Base-by-base conservation (phyloP, 169 alveolate species). In the Cryptosporidium canis region DNA sequence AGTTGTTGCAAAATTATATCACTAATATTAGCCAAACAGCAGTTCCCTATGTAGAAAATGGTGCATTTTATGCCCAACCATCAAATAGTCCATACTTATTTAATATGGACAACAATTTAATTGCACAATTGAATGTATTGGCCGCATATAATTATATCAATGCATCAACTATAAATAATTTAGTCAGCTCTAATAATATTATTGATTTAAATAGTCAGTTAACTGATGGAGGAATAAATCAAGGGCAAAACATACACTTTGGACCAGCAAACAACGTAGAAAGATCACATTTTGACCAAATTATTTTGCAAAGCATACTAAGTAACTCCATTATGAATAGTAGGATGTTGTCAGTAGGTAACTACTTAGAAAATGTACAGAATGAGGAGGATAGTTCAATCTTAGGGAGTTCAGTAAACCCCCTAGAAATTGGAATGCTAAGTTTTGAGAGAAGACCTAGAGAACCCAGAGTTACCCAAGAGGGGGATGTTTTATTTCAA, bases 401-500 rank as follows among this genome's bases (percentile, higher is more conserved):
- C 29, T 24, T 44, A 8, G 65, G 65, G 24, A 58, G 55, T 27
- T 18, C 71, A 0, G 21, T 66, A 6, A n/a, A 27, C 9, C 31
- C 68, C n/a, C 35, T 66, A 18, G 44, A 70, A 53, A 47, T 33
- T 48, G 27, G 21, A 9, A 21, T 18, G 14, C 14, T 61, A 41
- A 63, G 11, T 61, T 77, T 37, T 37, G 87, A 61, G 1, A 77
- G 68, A 63, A 77, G 87, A 31, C 87, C 87, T 9, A 77, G 87
- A 43, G 72, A 58, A 24, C 87, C 87, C 14, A 55, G 87, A 77
- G 71, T 56, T 37, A 77, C 72, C 55, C 87, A 77, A 66, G 63
- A 66, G 33, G 87, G 71, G 3, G 87, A 77, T 45, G 61, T 77
- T 55, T 77, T 77, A 18, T 61, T 77, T 41, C 35, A 61, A 24